Conservation (phyloP, 331 rosid species). For the Erythrophleum ivorense region DNA sequence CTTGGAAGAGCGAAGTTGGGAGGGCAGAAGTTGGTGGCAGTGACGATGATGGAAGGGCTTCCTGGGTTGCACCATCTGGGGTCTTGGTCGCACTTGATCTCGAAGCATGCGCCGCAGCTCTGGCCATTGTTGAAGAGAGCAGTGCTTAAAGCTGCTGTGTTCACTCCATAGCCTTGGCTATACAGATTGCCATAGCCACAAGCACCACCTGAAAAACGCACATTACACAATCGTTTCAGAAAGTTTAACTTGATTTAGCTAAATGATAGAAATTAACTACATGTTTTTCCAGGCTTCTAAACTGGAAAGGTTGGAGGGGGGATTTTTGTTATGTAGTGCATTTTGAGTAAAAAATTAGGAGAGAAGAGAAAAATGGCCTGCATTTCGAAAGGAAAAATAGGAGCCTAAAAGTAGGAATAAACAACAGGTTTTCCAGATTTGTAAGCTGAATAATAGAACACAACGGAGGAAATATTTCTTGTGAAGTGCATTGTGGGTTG, state of each 20-base stretch:
- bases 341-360: not conserved
- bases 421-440: not conserved
- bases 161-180: conserved; percentile 96
- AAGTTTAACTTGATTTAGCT: not conserved
- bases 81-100: conserved; percentile 77
- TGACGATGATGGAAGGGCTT: conserved; percentile 80
- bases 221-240: not conserved
- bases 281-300: not conserved
- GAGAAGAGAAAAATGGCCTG: not conserved
- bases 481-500: not conserved
- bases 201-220: conserved; percentile 69
- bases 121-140: conserved; percentile 91
- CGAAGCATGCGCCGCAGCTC: conserved; percentile 93
- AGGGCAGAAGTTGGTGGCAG: conserved; percentile 96
- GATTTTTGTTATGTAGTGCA: not conserved
- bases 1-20: conserved; percentile 86
- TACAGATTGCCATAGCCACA: conserved; percentile 97
- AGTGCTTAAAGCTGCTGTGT: conserved; percentile 92
- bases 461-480: conserved; percentile 1
- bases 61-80: conserved; percentile 92
- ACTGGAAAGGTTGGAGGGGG: not conserved
- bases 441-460: not conserved
- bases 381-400: no score
- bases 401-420: not conserved
- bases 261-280: not conserved